phyloP scores from a whole-genome alignment of 2,329 filamentous ascomycete species.

The Monosporascus cannonballus region DNA sequence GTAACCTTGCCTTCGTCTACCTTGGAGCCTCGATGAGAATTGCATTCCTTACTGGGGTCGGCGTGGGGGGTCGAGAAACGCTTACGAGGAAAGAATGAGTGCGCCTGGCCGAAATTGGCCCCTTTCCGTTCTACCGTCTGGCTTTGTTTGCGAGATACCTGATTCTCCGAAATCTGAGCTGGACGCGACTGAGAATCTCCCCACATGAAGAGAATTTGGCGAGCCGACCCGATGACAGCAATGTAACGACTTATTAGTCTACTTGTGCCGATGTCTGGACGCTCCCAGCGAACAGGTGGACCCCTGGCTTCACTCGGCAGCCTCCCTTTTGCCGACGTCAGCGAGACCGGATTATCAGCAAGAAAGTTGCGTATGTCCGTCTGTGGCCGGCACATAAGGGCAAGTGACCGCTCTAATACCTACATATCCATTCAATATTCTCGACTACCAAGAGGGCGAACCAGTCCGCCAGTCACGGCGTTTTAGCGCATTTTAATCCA shows the following conservation, averaged over 20 bases:
- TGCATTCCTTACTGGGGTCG: constrained; percentile 53
- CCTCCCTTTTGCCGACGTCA: not conserved
- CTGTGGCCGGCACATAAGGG: not conserved
- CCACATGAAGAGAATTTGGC: not conserved
- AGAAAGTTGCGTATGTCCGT: not conserved
- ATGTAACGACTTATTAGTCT: not conserved
- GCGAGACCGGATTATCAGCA: not conserved
- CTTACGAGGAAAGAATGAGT: constrained; percentile 15
- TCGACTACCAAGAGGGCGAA: no score
- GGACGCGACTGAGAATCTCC: not conserved
- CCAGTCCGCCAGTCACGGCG: not conserved
- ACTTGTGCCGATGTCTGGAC: not conserved
- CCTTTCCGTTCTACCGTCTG: not conserved
- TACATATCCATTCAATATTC: not conserved
- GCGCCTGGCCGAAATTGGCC: not conserved
- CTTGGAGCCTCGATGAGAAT: constrained; percentile 53
- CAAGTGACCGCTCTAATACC: not conserved
- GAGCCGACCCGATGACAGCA: not conserved
- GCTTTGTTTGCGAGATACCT: not conserved
- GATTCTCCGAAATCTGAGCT: not conserved
- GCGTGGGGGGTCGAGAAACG: constrained; percentile 30
- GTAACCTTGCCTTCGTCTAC: constrained; percentile 67
- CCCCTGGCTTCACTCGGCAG: not conserved
- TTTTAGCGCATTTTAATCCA: not conserved
- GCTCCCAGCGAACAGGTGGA: not conserved